Evolutionary conservation across 805 yeast genomes (phyloP).

Genomic region (Suhomyces emberorum): DNA sequence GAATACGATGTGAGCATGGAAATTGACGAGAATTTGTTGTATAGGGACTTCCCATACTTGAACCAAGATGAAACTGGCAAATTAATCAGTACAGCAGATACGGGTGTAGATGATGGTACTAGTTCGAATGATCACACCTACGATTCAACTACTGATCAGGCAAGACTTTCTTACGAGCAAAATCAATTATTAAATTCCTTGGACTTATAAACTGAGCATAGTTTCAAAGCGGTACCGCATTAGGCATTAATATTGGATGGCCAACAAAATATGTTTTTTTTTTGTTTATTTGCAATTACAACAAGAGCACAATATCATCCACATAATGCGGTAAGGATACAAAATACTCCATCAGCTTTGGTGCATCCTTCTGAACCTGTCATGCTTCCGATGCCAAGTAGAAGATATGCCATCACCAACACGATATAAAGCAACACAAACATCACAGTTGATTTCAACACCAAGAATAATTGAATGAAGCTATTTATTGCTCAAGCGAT

Average conservation of each 20-base stretch:
- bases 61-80: not conserved
- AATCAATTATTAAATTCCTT: conserved; percentile 46
- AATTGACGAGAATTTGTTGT: too few relatives aligned
- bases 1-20: not conserved
- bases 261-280: conserved; percentile 25
- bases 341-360: conserved; percentile 24
- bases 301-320: conserved; percentile 28
- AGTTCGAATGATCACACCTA: not conserved
- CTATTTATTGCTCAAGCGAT: conserved; percentile 66
- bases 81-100: not conserved
- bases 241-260: conserved; percentile 20
- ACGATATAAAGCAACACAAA: conserved; percentile 51
- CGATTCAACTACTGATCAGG: not conserved
- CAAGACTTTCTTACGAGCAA: conserved; percentile 49
- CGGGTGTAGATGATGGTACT: conserved; percentile 10
- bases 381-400: conserved; percentile 50
- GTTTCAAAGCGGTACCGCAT: conserved; percentile 19
- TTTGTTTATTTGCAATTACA: conserved; percentile 22
- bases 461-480: conserved; percentile 52
- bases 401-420: conserved; percentile 51
- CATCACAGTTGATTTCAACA: conserved; percentile 48
- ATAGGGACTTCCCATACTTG: not conserved
- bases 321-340: conserved; percentile 19
- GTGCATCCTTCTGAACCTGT: conserved; percentile 23
- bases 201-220: conserved; percentile 14